These are phyloP conservation scores for Pugionium cornutum DNA, from an alignment of 345 rosid species.

Conservation along the genomic window DNA sequence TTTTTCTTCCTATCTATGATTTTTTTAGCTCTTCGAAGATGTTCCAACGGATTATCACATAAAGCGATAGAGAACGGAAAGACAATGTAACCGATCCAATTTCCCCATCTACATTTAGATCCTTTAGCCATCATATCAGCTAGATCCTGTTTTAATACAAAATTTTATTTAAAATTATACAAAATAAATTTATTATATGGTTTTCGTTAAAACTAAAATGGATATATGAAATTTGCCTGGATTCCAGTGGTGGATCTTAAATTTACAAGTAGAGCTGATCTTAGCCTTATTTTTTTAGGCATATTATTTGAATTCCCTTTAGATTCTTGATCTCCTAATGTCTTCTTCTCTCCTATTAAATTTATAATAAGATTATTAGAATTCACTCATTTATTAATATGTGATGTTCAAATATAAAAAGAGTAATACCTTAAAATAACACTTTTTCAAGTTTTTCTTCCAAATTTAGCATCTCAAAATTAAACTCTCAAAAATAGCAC, in stretches of 20 bases:
- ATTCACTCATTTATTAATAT: background rate
- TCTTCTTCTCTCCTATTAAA: slow-evolving; percentile 13
- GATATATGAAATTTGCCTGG: slow-evolving; percentile 42
- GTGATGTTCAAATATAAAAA: background rate
- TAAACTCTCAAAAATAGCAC: too few species aligned
- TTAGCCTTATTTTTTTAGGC: slow-evolving; percentile 48
- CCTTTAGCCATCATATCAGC: slow-evolving; percentile 55
- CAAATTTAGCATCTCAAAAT: too few species aligned
- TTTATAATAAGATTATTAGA: background rate
- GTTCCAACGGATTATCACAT: slow-evolving; percentile 51
- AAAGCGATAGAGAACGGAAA: slow-evolving; percentile 52
- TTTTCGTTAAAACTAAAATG: background rate
- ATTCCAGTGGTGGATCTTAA: slow-evolving; percentile 59
- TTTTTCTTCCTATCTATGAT: slow-evolving; percentile 53
- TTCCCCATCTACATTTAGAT: slow-evolving; percentile 56
- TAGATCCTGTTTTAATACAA: slow-evolving; percentile 39
- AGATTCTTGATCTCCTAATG: slow-evolving; percentile 26
- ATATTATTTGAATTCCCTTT: slow-evolving; percentile 18
- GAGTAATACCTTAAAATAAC: too few species aligned
- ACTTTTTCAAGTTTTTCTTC: too few species aligned
- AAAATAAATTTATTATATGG: background rate
- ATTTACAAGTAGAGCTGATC: slow-evolving; percentile 56
- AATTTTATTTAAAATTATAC: too few species aligned
- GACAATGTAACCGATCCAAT: slow-evolving; percentile 54
- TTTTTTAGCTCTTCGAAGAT: slow-evolving; percentile 50